Base-by-base conservation (phyloP, 257 asterid species). In the Penstemon barbatus region DNA sequence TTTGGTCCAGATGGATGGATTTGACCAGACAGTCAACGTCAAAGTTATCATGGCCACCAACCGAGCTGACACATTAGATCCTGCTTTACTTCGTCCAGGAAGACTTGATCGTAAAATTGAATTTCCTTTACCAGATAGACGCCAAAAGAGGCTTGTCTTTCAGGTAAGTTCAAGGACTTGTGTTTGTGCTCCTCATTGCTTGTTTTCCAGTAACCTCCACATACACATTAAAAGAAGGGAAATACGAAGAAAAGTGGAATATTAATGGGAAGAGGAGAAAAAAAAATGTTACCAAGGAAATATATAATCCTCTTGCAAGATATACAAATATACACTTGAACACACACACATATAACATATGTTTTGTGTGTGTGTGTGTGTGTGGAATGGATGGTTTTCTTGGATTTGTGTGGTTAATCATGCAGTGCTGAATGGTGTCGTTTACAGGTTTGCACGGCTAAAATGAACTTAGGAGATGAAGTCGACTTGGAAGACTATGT, bases 11-110 rank as follows among this genome's bases (percentile, higher is more conserved):
- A 90, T 90, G 97, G 96, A 90, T 72, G 97, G 97, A 39, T 88
- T 90, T 79, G 97, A 88, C 74, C 97, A 88, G 75, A 84, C 96
- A 0, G 97, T 90, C 48, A 90, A 90, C 68, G 97, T 90, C 68
- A 90, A 90, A 72, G 97, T 90, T 70, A 90, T 88, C 57, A 90
- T 90, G 97, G 96, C 88, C 54, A 90, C 97, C 46, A 90, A 90
- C 60, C 81, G 97, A 48, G 97, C 95, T 66, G 97, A 90, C 82
- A 90, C 97, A 9, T 71, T 90, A 78, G 96, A 88, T 73, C 96
- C 96, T 74, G 97, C 95, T 33, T 93, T 90, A 72, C 69, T 90
- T 54, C 97, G 97, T 73, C 96, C 97, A 10, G 97, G 97, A 76
- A 90, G 97, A 71, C 97, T 90, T 68, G 97, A 90, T 62, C 84